Evolutionary conservation across 129 eudicot species (phyloP).

Genomic region (Tagetes erecta): DNA sequence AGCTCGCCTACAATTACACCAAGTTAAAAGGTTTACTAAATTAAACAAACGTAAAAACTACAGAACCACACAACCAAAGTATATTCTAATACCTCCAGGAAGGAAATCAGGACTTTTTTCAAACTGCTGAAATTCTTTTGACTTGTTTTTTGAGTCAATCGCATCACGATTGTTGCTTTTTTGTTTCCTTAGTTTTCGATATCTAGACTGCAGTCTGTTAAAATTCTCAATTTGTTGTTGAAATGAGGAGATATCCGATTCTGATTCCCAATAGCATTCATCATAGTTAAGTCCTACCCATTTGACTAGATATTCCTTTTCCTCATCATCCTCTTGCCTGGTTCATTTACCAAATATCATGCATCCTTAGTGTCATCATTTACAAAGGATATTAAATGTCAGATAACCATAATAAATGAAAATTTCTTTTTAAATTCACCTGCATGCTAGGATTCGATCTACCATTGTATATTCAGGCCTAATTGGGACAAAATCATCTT

Average conservation of each 20-base stretch:
- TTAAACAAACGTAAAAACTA: background rate
- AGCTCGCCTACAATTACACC: constrained; percentile 64
- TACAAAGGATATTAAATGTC: constrained; percentile 13
- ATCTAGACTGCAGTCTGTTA: constrained; percentile 57
- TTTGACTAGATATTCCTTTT: constrained; percentile 88
- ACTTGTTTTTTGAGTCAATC: constrained; percentile 55
- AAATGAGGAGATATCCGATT: constrained; percentile 78
- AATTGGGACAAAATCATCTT: constrained; percentile 82
- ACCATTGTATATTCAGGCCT: constrained; percentile 97
- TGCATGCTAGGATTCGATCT: constrained; percentile 91
- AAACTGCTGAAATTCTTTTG: constrained; percentile 82
- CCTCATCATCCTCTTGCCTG: constrained; percentile 65
- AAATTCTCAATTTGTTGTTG: constrained; percentile 83
- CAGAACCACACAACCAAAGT: background rate
- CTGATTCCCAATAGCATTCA: constrained; percentile 96
- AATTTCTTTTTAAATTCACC: constrained; percentile 39
- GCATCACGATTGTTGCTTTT: constrained; percentile 55
- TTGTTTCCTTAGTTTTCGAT: constrained; percentile 57
- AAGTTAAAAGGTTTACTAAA: constrained; percentile 5
- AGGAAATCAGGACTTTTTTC: constrained; percentile 90
- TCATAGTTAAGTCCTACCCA: constrained; percentile 92
- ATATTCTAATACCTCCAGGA: constrained; percentile 62
- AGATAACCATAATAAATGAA: background rate
- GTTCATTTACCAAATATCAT: constrained; percentile 15
- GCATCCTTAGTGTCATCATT: constrained; percentile 8